Evolutionary conservation across 2,329 filamentous ascomycete genomes (phyloP).

Genomic region (Aureobasidium sp.): DNA sequence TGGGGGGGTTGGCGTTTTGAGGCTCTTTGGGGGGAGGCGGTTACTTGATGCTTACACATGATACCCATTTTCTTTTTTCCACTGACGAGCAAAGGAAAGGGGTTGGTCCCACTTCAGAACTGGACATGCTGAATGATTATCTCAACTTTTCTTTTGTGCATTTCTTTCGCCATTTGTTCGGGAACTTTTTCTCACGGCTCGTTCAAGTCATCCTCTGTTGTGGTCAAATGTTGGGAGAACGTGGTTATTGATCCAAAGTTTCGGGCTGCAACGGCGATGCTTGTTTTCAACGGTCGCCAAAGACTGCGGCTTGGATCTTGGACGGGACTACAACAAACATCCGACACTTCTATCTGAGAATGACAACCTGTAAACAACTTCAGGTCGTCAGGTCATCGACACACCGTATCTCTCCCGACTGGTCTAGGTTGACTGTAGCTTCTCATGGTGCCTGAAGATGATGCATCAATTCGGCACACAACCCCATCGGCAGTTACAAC

Average conservation of each 20-base stretch:
- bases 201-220: too few species aligned
- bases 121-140: neutral
- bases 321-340: neutral
- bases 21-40: neutral
- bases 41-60: constrained; percentile 2
- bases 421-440: neutral
- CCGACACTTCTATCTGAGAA: neutral
- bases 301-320: neutral
- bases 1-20: constrained; percentile 2
- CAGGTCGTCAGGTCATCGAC: too few species aligned
- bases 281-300: neutral
- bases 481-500: neutral
- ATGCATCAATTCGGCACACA: neutral
- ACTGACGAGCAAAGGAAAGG: constrained; percentile 1
- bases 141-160: neutral
- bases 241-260: constrained; percentile 4
- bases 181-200: neutral
- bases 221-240: neutral
- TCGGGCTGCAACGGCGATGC: constrained; percentile 2
- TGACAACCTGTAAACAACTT: too few species aligned
- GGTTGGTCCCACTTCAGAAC: neutral
- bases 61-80: constrained; percentile 7
- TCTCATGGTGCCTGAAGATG: too few species aligned
- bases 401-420: neutral
- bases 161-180: neutral